Evolutionary conservation across 495 filamentous ascomycete species (phyloP), one percentile per base, ranked within the genome.

Genomic region (Trichoderma orchidacearum): DNA sequence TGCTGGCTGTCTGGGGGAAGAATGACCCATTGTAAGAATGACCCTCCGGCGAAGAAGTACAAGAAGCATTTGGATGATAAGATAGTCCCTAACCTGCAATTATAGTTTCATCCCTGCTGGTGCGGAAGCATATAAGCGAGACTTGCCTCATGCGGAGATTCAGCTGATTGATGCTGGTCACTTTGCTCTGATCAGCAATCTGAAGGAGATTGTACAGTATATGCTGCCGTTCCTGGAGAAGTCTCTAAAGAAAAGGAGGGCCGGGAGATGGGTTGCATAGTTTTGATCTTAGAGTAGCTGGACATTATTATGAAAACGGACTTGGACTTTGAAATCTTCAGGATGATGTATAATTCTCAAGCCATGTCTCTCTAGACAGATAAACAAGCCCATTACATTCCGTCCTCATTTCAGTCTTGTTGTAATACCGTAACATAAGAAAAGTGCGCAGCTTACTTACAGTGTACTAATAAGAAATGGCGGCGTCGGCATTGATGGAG

Each of bases 1-100:
- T 83, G 3, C 60, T 87, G 58, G 80, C 77, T 6, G 70, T 76
- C 3, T 87, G 84, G 83, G 83, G 84, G 3, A 79, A 78, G 69
- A 72, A 78, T 54, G 83, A 85, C 69, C 59, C 54, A 5, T 72
- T 80, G 41, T 48, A 48, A 48, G 41, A 4, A 1, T 21, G 8
- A 5, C 27, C 18, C 18, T 21, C n/a, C 6, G 12, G 27, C 11
- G 13, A 25, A 25, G 18, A 4, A 11, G 21, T 2, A 48, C 18
- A n/a, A n/a, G n/a, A n/a, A n/a, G n/a, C n/a, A n/a, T n/a, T n/a
- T n/a, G n/a, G n/a, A n/a, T n/a, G n/a, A n/a, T n/a, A n/a, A n/a
- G n/a, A n/a, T 48, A n/a, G 6, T 4, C 4, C 18, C 11, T 38
- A 17, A 3, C 15, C n/a, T 17, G 4, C 8, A 25, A 23, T 18